phyloP scores from a whole-genome alignment of 495 filamentous ascomycete genomes.

The Wilcoxina mikolae region DNA sequence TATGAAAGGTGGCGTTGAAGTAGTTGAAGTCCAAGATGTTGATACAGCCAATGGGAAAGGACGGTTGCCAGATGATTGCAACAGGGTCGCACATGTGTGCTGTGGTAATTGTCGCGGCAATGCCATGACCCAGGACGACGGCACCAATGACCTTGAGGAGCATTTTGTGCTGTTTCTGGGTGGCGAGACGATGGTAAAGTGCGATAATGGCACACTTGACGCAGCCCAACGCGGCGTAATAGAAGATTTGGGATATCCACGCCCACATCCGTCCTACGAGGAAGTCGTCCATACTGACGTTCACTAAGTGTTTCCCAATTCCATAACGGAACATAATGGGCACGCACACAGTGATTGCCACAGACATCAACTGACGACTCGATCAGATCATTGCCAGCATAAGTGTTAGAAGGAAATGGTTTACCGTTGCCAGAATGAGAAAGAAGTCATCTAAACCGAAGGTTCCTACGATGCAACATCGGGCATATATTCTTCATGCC shows the following conservation, averaged over 20 bases:
- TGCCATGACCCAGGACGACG: neutral
- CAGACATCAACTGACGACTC: neutral
- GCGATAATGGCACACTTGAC: slow-evolving; percentile 1
- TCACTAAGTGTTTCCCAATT: neutral
- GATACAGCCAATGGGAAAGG: slow-evolving; percentile 10
- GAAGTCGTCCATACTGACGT: neutral
- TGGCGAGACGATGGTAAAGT: slow-evolving; percentile 4
- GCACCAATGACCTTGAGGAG: neutral
- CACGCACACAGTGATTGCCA: neutral
- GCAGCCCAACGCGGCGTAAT: neutral
- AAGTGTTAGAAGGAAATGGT: neutral
- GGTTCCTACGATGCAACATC: neutral
- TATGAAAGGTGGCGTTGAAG: slow-evolving; percentile 10
- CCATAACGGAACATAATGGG: slow-evolving; percentile 2
- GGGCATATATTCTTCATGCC: neutral
- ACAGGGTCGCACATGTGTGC: slow-evolving; percentile 1
- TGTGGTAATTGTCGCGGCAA: neutral
- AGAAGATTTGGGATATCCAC: slow-evolving; percentile 9
- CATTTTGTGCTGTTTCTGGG: neutral
- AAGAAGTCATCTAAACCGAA: slow-evolving; percentile 5
- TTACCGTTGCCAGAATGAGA: neutral
- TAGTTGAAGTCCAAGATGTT: slow-evolving; percentile 9
- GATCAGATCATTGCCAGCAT: neutral
- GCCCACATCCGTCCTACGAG: neutral
- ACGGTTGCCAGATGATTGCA: slow-evolving; percentile 7